Evolutionary conservation across 2,329 filamentous ascomycete species (phyloP).

Genomic region (Sporothrix pallida): DNA sequence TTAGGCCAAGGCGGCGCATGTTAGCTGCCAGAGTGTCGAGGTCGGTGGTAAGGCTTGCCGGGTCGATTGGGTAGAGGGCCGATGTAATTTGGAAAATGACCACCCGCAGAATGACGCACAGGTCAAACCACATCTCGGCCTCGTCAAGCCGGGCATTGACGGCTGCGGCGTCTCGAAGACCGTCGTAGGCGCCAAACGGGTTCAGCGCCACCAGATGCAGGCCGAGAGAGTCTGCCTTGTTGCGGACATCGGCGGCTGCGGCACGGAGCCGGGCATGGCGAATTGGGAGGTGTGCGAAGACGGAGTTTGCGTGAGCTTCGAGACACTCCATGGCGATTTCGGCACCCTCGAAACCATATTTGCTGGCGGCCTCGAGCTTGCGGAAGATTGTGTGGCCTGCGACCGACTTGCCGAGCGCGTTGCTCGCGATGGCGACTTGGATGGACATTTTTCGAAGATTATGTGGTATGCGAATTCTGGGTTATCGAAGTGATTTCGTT

Average conservation of each 20-base stretch:
- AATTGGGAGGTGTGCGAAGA: neutral
- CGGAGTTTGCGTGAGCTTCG: neutral
- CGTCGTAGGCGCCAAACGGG: conserved; percentile 18
- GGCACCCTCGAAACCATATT: neutral
- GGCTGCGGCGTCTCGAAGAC: neutral
- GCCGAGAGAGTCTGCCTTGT: neutral
- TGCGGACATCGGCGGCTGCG: neutral
- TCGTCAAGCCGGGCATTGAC: neutral
- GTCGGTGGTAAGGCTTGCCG: neutral
- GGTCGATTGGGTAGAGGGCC: conserved; percentile 8
- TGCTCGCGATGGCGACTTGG: conserved; percentile 14
- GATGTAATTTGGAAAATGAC: conserved; percentile 8
- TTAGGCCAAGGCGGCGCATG: conserved; percentile 2
- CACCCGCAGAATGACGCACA: conserved; percentile 1
- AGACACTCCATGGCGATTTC: conserved; percentile 7
- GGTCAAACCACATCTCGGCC: conserved; percentile 18
- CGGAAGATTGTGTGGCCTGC: conserved; percentile 7
- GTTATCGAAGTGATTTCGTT: neutral
- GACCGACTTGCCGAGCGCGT: conserved; percentile 20
- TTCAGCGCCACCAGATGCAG: conserved; percentile 11
- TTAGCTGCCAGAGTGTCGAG: neutral
- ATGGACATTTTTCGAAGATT: neutral
- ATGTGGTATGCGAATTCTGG: neutral
- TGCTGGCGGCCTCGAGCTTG: conserved; percentile 17
- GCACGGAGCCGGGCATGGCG: neutral